phyloP scores from a whole-genome alignment of 768 basidiomycete genomes.

The Stropharia rugosoannulata region DNA sequence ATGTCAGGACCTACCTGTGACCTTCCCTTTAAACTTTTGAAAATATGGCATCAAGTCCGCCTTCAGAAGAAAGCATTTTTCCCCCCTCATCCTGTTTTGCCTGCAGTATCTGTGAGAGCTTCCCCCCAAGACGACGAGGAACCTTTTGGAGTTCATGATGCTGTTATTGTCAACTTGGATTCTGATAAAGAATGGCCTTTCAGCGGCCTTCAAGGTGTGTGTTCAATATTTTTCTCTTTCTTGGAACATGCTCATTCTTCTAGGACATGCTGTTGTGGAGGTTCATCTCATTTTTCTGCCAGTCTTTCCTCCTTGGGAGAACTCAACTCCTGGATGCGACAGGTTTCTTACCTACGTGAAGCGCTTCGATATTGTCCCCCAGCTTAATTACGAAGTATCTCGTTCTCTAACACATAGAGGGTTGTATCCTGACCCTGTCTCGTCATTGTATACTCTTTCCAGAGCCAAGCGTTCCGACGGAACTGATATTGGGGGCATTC shows the following conservation, averaged over 20 bases:
- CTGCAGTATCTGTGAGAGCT: constrained; percentile 21
- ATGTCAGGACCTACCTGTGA: not conserved
- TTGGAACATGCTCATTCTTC: not conserved
- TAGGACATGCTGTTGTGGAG: constrained; percentile 14
- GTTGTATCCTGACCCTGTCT: constrained; percentile 18
- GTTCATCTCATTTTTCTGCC: constrained; percentile 9
- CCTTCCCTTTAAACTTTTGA: constrained; percentile 20
- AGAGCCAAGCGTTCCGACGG: constrained; percentile 13
- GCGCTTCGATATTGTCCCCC: constrained; percentile 21
- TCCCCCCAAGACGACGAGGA: constrained; percentile 16
- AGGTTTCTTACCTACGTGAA: constrained; percentile 25
- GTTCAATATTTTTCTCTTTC: not conserved
- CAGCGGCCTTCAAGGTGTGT: constrained; percentile 19
- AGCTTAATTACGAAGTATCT: not conserved
- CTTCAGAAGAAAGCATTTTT: constrained; percentile 25
- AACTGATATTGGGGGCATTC: constrained; percentile 21
- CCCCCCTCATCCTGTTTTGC: constrained; percentile 14
- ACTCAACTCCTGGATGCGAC: not conserved
- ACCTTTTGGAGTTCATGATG: constrained; percentile 20
- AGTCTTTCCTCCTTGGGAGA: not conserved
- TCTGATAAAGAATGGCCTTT: constrained; percentile 10
- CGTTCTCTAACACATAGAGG: constrained; percentile 8
- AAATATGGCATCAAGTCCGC: constrained; percentile 24
- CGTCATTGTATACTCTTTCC: constrained; percentile 23
- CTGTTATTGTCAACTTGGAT: constrained; percentile 18